Base-by-base conservation (phyloP, 1,284 basidiomycete genomes). In the Inonotus obliquus region DNA sequence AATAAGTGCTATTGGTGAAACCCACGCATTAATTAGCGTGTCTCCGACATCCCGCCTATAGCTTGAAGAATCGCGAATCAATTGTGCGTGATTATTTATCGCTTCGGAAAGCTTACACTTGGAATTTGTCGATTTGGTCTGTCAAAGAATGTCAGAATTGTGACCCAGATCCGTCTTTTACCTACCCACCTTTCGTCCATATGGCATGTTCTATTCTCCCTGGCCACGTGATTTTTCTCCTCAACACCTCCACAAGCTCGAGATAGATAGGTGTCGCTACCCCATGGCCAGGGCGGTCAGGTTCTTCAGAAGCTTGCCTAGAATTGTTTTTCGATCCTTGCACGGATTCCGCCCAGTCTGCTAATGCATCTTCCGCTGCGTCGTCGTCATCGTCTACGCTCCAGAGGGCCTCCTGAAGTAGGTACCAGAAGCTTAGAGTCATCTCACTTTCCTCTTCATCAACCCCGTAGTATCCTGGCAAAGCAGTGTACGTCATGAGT, bases 41-140 rank as follows among this genome's bases (percentile, higher is more conserved):
- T 96, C 94, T 0, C 93, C 94, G 7, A 94, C 87, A 67, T 96
- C 93, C 65, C 92, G 77, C 67, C 94, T 83, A 76, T 94, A 96
- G 32, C 88, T 91, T 64, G 17, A 48, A 55, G 27, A 47, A 9
- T 23, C 47, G 17, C 47, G 25, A 53, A 13, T 29, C 19, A 32
- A 7, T 11, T n/a, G n/a, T n/a, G 1, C 37, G 4, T 44, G 13
- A 4, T 11, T 11, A 29, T n/a, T 4, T 23, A 37, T 51, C 25
- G 10, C 4, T 37, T n/a, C 21, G 35, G 13, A 29, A 38, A 32
- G 79, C 85, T 68, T 65, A 91, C 87, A 87, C 82, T 71, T 85
- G 81, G 70, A 91, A 92, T 69, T 83, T 88, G 38, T 92, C 89
- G 32, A 82, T 68, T 70, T 90, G 87, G 69, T 91, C 89, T 91